Evolutionary conservation across 805 yeast genomes (phyloP).

Genomic region (Teunomyces panamensis): DNA sequence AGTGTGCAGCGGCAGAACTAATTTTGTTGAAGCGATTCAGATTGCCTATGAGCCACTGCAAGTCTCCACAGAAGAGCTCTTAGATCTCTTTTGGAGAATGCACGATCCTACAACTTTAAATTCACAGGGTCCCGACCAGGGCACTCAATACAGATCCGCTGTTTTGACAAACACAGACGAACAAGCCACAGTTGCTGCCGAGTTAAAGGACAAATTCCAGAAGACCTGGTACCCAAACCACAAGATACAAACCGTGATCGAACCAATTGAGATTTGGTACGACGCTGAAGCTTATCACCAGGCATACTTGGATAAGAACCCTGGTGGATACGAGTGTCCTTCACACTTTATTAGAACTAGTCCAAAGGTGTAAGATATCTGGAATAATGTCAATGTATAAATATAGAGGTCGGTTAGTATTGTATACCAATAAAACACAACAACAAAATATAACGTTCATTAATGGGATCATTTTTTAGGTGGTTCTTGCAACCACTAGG

Average conservation of each 20-base stretch:
- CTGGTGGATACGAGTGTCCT: constrained; percentile 87
- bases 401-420: neutral
- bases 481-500: too few relatives aligned
- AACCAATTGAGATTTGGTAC: constrained; percentile 66
- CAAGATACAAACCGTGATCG: constrained; percentile 66
- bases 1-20: constrained; percentile 77
- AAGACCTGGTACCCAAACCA: constrained; percentile 72
- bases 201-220: constrained; percentile 55
- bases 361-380: constrained; percentile 40
- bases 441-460: too few relatives aligned
- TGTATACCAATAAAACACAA: neutral
- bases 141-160: constrained; percentile 88
- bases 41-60: constrained; percentile 71
- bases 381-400: neutral
- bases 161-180: constrained; percentile 60
- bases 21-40: constrained; percentile 79
- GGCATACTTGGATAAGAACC: constrained; percentile 72
- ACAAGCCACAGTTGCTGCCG: constrained; percentile 45
- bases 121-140: constrained; percentile 83
- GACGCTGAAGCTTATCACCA: constrained; percentile 98
- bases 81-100: constrained; percentile 83
- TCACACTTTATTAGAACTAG: constrained; percentile 74
- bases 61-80: constrained; percentile 57
- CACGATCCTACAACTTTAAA: constrained; percentile 91
- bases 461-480: too few relatives aligned